These are phyloP conservation scores for Periconia sp. DNA, from an alignment of 2,329 filamentous ascomycete species.

Conservation along the genomic window DNA sequence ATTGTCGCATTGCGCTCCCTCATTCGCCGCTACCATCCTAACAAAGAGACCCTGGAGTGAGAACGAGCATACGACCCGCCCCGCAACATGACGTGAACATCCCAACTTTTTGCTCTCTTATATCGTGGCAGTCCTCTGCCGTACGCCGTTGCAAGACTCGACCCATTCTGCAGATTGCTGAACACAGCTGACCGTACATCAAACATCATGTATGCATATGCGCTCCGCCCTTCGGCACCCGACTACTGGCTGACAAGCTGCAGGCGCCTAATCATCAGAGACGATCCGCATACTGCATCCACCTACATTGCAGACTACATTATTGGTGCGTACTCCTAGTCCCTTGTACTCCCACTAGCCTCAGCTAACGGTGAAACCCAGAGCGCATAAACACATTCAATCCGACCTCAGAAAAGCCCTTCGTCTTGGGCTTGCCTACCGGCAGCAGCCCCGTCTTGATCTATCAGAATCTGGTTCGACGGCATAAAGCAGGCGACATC, in stretches of 20 bases:
- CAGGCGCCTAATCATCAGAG: slow-evolving; percentile 85
- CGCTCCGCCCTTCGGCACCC: slow-evolving; percentile 18
- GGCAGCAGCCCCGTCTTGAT: slow-evolving; percentile 80
- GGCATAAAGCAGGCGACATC: slow-evolving; percentile 74
- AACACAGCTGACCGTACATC: background rate
- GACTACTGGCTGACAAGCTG: slow-evolving; percentile 33
- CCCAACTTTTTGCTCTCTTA: background rate
- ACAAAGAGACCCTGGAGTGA: slow-evolving; percentile 32
- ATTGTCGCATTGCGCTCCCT: slow-evolving; percentile 22
- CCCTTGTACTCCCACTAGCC: slow-evolving; percentile 24
- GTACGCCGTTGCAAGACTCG: background rate
- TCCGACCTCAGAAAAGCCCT: slow-evolving; percentile 74
- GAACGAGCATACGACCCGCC: slow-evolving; percentile 13
- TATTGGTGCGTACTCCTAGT: slow-evolving; percentile 59
- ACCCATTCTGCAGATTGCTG: background rate
- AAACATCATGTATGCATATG: slow-evolving; percentile 42
- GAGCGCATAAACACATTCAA: slow-evolving; percentile 79
- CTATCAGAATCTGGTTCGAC: slow-evolving; percentile 76
- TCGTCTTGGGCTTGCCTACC: slow-evolving; percentile 83
- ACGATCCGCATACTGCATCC: slow-evolving; percentile 71
- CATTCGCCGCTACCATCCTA: slow-evolving; percentile 26
- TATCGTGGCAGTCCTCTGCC: background rate
- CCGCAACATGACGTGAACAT: slow-evolving; percentile 11
- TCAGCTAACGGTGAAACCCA: slow-evolving; percentile 44
- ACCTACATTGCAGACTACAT: slow-evolving; percentile 83